Conservation (phyloP, 2,329 filamentous ascomycete genomes). For the Claviceps sp. region DNA sequence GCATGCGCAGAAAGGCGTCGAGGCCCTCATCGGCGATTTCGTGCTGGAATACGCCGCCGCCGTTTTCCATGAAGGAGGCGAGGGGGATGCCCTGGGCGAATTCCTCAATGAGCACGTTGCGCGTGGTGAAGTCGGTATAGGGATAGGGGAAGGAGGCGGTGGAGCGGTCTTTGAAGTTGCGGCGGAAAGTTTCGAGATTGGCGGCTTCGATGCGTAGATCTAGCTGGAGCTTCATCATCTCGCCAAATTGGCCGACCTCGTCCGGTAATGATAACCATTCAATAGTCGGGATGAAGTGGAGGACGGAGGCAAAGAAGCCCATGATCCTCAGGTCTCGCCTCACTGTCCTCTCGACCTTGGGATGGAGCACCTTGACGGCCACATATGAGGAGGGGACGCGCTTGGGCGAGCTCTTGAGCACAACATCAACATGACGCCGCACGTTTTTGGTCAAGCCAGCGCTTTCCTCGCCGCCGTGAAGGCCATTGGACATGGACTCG, state of each 20-base stretch:
- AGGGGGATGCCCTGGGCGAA: conserved; percentile 91
- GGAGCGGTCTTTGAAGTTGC: conserved; percentile 76
- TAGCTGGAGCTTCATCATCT: conserved; percentile 98
- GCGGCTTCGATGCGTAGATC: conserved; percentile 90
- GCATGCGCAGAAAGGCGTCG: conserved; percentile 91
- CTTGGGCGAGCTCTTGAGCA: conserved; percentile 76
- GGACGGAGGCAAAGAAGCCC: conserved; percentile 71
- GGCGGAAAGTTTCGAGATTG: conserved; percentile 77
- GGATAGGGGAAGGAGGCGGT: conserved; percentile 97
- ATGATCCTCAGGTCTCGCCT: conserved; percentile 89
- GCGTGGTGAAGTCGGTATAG: conserved; percentile 82
- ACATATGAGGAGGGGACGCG: conserved; percentile 85
- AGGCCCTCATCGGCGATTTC: conserved; percentile 92
- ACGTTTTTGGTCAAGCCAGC: conserved; percentile 53
- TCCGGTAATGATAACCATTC: conserved; percentile 95
- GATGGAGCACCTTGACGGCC: conserved; percentile 91
- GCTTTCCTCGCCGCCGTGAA: conserved; percentile 26
- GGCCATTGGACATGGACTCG: conserved; percentile 42
- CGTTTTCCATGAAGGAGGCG: conserved; percentile 78
- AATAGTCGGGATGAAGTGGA: conserved; percentile 84
- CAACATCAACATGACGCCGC: conserved; percentile 66
- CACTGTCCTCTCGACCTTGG: conserved; percentile 77
- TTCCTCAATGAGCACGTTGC: conserved; percentile 86
- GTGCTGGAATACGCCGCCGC: conserved; percentile 82
- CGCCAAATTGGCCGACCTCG: conserved; percentile 84